These are phyloP conservation scores for Ophiorrhiza pumila DNA, from an alignment of 257 asterid species.

Conservation along the genomic window DNA sequence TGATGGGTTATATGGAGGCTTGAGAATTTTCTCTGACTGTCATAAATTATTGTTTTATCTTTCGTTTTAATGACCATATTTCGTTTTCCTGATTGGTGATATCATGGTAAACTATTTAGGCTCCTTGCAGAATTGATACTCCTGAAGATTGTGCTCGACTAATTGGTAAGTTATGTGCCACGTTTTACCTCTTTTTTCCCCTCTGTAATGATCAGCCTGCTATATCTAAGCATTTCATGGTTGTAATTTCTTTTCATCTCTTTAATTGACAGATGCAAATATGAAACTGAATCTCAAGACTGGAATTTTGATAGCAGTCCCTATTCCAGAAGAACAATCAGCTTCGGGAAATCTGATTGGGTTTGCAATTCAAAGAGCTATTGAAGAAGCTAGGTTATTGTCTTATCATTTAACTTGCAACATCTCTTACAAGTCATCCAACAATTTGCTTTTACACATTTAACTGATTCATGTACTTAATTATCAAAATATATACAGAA, in stretches of 20 bases:
- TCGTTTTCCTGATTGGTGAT: slow-evolving; percentile 8
- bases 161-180: slow-evolving; percentile 45
- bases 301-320: slow-evolving; percentile 83
- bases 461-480: not conserved
- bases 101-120: slow-evolving; percentile 41
- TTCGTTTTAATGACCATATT: not conserved
- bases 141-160: slow-evolving; percentile 86
- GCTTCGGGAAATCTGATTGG: slow-evolving; percentile 77
- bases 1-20: not conserved
- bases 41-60: not conserved
- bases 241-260: not conserved
- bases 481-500: not conserved
- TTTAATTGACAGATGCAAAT: slow-evolving; percentile 50
- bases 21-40: not conserved
- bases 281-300: slow-evolving; percentile 50
- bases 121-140: slow-evolving; percentile 81
- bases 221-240: not conserved
- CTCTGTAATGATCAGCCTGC: not conserved
- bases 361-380: slow-evolving; percentile 81
- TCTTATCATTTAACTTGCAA: slow-evolving; percentile 6
- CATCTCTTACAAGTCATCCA: not conserved
- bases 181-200: not conserved
- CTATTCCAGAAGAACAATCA: slow-evolving; percentile 80
- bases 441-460: not conserved
- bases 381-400: slow-evolving; percentile 70